Evolutionary conservation across 2,329 filamentous ascomycete genomes (phyloP).

Genomic region (Bertia moriformis): DNA sequence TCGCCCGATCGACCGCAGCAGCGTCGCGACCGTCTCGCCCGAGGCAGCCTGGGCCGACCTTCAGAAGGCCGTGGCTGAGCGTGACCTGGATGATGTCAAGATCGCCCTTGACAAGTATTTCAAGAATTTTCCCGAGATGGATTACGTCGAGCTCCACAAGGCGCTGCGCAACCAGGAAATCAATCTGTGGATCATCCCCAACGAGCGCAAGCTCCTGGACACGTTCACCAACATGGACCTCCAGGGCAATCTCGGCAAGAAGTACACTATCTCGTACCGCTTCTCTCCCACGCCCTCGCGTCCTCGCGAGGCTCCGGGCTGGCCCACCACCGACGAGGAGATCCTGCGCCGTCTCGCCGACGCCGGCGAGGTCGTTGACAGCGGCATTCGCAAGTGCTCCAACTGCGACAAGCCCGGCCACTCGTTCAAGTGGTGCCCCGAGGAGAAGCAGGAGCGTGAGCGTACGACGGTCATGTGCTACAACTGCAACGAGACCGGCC

Average conservation of each 20-base stretch:
- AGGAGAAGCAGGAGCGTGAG: conserved; percentile 35
- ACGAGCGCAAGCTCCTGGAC: conserved; percentile 34
- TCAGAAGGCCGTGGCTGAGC: conserved; percentile 29
- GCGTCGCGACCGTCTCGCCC: conserved; percentile 28
- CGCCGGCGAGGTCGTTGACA: conserved; percentile 48
- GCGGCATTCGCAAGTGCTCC: conserved; percentile 40
- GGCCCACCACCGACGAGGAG: conserved; percentile 42
- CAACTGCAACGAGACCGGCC: conserved; percentile 49
- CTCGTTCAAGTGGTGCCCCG: conserved; percentile 38
- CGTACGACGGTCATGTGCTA: conserved; percentile 38
- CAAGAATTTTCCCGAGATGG: conserved; percentile 41
- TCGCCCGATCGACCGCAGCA: conserved; percentile 38
- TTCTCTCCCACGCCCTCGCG: conserved; percentile 40
- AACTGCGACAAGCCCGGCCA: conserved; percentile 57
- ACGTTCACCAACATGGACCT: conserved; percentile 60
- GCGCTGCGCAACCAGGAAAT: conserved; percentile 39
- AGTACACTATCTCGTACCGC: conserved; percentile 49
- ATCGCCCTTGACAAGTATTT: conserved; percentile 42
- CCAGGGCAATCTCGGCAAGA: conserved; percentile 52
- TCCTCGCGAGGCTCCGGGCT: conserved; percentile 40
- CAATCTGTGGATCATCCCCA: conserved; percentile 44
- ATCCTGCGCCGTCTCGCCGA: conserved; percentile 50
- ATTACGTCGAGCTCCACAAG: conserved; percentile 44
- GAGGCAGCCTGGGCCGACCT: conserved; percentile 47
- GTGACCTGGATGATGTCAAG: conserved; percentile 50